Conservation (phyloP, 139 green algal genomes). For the Nannochloris sp. region DNA sequence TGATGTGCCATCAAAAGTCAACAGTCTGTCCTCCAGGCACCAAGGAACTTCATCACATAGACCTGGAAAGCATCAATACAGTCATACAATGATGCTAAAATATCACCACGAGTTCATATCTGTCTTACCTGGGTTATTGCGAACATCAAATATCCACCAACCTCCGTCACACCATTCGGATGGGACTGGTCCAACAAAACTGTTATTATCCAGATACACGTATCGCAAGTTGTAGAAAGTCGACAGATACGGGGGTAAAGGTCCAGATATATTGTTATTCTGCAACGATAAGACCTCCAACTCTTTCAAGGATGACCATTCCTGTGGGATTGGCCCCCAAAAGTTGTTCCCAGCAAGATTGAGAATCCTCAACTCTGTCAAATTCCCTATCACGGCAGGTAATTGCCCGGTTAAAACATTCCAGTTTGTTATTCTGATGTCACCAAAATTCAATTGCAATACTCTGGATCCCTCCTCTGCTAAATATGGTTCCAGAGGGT, state of each 20-base stretch:
- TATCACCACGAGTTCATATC: neutral
- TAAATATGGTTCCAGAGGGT: neutral
- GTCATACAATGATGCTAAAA: neutral
- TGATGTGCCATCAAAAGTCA: slow-evolving; percentile 18
- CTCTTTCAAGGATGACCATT: slow-evolving; percentile 1
- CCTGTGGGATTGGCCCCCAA: slow-evolving; percentile 19
- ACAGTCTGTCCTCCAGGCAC: slow-evolving; percentile 25
- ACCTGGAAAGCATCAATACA: slow-evolving; percentile 4
- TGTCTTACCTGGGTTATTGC: slow-evolving; percentile 12
- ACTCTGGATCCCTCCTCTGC: slow-evolving; percentile 6
- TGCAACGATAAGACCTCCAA: slow-evolving; percentile 30
- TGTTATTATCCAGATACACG: slow-evolving; percentile 2
- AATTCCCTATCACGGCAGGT: neutral
- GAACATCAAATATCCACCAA: slow-evolving; percentile 26
- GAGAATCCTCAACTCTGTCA: slow-evolving; percentile 27
- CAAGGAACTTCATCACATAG: slow-evolving; percentile 30
- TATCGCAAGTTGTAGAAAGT: slow-evolving; percentile 1
- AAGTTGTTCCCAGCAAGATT: slow-evolving; percentile 27
- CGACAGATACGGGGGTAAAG: neutral
- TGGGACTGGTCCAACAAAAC: slow-evolving; percentile 11
- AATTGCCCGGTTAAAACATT: slow-evolving; percentile 13
- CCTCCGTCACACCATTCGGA: slow-evolving; percentile 14
- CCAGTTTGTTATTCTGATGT: slow-evolving; percentile 18
- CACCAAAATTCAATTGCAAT: slow-evolving; percentile 33
- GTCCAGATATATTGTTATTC: slow-evolving; percentile 11